Evolutionary conservation across 345 rosid genomes (phyloP).

Genomic region (Psidium guajava): DNA sequence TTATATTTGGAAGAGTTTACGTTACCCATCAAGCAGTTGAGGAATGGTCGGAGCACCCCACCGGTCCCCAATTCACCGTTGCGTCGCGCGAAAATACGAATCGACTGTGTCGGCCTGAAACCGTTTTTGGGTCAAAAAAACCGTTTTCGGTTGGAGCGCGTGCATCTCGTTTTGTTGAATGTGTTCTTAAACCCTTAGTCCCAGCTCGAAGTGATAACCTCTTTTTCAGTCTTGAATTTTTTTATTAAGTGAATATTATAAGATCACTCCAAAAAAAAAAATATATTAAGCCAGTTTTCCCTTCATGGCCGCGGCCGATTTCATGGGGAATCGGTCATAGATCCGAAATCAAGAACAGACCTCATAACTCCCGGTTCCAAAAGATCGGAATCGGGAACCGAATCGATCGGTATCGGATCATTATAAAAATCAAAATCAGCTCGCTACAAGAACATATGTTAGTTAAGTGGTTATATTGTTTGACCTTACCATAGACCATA

Average conservation of each 20-base stretch:
- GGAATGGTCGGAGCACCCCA: rapidly evolving
- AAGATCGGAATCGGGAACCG: rapidly evolving
- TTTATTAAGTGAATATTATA: neutral
- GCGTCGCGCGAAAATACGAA: neutral
- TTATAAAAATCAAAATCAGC: no score
- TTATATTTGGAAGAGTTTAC: neutral
- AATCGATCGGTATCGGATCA: rapidly evolving
- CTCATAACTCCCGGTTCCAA: rapidly evolving
- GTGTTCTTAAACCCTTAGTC: no score
- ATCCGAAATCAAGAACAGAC: neutral
- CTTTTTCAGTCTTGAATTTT: neutral
- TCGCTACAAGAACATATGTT: neutral
- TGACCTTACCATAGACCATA: neutral
- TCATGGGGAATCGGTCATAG: no score
- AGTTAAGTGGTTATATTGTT: neutral
- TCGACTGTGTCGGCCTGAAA: neutral
- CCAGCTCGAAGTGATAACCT: neutral
- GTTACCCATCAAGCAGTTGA: rapidly evolving
- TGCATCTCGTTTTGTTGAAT: neutral
- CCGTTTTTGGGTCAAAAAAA: no score
- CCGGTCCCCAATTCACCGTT: neutral
- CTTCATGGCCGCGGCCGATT: neutral
- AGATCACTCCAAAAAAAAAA: no score
- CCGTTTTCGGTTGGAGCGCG: neutral
- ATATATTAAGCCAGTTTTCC: neutral